Base-by-base conservation (phyloP, 345 rosid species). In the Corchorus capsularis region DNA sequence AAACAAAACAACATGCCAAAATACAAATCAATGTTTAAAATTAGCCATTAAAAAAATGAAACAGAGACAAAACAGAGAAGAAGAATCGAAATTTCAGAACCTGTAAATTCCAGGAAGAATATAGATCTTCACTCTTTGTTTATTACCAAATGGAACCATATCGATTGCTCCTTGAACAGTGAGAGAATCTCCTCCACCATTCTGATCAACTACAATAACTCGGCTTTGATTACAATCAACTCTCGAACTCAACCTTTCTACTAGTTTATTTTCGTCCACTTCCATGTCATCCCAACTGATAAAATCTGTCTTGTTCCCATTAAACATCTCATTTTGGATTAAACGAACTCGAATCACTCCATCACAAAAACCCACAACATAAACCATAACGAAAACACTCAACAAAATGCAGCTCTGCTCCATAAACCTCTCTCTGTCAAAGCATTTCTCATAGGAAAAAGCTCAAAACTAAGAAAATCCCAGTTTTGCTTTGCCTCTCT, bases 111-210 rank as follows among this genome's bases (percentile, higher is more conserved):
- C 98, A 12, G 97, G 94, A 69, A 81, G 91, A 75, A 95, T 84
- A 80, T 78, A 83, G 76, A 95, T 92, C 85, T 95, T 93, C 49
- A 92, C 86, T 83, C 99, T 90, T 5, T 80, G 75, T 1, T 85
- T 79, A 83, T 95, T 95, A 73, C 78, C 64, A 37, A 82, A 72
- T 0, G 94, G 91, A 20, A 95, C 96, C 92, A 93, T 75, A 77
- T 95, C 86, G n/a, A 95, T 77, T 6, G 97, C 99, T 61, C 93
- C 98, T 85, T 95, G 99, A 85, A 95, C 91, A 0, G 98, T 89
- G 53, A 80, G 57, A 56, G 97, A 90, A 82, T 93, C 92, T 60
- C 97, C 93, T 13, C 79, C 63, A 11, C 98, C 96, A 65, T 80
- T 79, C 64, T 81, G 81, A 83, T 93, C 96, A 63, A 95, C 98